Base-by-base conservation (phyloP, 805 yeast genomes). In the Spathaspora sp. region DNA sequence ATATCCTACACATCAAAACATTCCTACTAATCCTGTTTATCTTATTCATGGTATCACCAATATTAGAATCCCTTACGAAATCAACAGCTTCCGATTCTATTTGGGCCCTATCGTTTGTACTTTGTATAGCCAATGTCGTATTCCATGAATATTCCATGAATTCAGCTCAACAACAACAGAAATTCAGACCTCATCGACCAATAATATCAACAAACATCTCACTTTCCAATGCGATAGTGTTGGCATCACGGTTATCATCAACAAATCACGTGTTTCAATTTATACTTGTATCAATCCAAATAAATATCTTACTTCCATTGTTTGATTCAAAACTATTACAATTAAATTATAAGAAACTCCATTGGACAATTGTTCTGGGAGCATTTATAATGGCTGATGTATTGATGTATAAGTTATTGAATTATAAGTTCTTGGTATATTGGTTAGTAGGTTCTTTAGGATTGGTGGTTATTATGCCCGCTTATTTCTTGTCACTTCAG, bases 11-110 rank as follows among this genome's bases (percentile, higher is more conserved):
- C 43, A 14, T 85, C 35, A 89, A 88, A 64, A 86, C 96, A 1
- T 80, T 89, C 2, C 52, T 82, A 2, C 69, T 94, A 26, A 85
- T 92, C 11, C 76, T 85, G 1, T 79, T 92, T 52, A 80, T 88
- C 3, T 71, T 92, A 42, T 72, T 90, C 42, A 84, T 94, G 0
- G 73, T 93, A 43, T 87, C 97, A 0, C 99, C 99, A 0, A 93
- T 94, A 1, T 77, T 94, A 47, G 87, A 89, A 58, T 90, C 97
- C 0, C 75, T 94, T 43, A 90, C 97, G 0, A 82, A 84, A 60
- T 87, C 97, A 0, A 90, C 97, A 0, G 83, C 97, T 0, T 86
- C 94, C 0, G 98, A 94, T 70, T 89, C 97, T 14, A 90, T 94
- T 53, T 93, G 98, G 97, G 91, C 96, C 0, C 68, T 94, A 4